Conservation (phyloP, 345 rosid genomes). For the Populus ilicifolia region DNA sequence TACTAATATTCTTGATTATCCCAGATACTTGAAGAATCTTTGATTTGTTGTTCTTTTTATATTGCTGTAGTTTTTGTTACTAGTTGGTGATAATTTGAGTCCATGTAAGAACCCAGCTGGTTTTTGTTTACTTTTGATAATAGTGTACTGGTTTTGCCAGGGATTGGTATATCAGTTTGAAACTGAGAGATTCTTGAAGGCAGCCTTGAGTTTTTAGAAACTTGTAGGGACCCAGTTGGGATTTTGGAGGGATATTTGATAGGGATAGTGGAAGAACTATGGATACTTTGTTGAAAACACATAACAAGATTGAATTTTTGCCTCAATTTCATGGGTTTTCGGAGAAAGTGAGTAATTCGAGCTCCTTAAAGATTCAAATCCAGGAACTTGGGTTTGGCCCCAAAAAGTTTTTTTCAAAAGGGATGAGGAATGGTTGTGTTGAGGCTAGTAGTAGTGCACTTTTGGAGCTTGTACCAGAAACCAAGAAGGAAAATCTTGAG, state of each 20-base stretch:
- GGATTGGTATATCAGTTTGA: conserved; percentile 10
- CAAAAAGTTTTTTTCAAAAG: conserved; percentile 36
- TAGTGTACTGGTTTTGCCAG: background rate
- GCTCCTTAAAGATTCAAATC: conserved; percentile 36
- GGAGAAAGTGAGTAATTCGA: conserved; percentile 40
- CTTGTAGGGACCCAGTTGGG: conserved; percentile 17
- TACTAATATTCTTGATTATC: background rate
- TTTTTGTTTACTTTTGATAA: background rate
- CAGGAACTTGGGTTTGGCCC: conserved; percentile 43
- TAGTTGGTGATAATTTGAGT: background rate
- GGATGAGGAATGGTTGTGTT: conserved; percentile 27
- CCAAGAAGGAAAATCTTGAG: conserved; percentile 81
- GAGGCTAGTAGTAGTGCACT: conserved; percentile 57
- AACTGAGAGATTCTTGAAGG: conserved; percentile 11
- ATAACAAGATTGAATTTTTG: conserved; percentile 60
- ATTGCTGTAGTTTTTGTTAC: background rate
- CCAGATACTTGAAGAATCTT: background rate
- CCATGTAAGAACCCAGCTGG: background rate
- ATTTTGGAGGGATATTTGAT: conserved; percentile 6
- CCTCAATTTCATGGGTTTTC: conserved; percentile 55
- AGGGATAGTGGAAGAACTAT: conserved; percentile 26
- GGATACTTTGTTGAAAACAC: conserved; percentile 79
- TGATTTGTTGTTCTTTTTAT: background rate
- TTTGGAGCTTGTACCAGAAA: conserved; percentile 85
- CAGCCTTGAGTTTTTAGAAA: conserved; percentile 4